Conservation (phyloP, 768 basidiomycete species). For the Chalciporus chontae region DNA sequence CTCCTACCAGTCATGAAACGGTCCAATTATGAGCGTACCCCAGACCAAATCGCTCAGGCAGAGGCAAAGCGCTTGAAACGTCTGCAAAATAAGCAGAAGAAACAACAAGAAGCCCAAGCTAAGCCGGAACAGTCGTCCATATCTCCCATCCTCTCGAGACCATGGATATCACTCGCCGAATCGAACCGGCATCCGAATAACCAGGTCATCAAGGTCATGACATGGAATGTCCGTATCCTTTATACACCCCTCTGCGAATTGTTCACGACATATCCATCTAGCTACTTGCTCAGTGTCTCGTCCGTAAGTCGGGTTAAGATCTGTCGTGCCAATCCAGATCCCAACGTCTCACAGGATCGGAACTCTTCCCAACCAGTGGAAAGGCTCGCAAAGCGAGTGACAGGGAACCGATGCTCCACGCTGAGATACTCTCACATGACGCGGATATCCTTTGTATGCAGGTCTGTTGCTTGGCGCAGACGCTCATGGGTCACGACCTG, state of each 20-base stretch:
- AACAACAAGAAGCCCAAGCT: conserved; percentile 3
- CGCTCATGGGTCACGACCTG: not conserved
- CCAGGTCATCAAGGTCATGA: conserved; percentile 52
- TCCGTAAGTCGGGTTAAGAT: conserved; percentile 52
- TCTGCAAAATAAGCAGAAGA: conserved; percentile 40
- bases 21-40: conserved; percentile 34
- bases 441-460: conserved; percentile 87
- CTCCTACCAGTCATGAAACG: conserved; percentile 3
- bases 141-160: conserved; percentile 20
- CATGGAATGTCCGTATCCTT: conserved; percentile 73
- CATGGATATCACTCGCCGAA: conserved; percentile 34
- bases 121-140: not conserved
- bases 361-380: conserved; percentile 76
- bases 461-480: conserved; percentile 38
- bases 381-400: conserved; percentile 74
- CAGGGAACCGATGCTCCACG: conserved; percentile 71
- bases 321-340: not conserved
- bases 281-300: conserved; percentile 75
- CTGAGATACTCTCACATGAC: conserved; percentile 68
- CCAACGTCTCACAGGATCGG: conserved; percentile 50
- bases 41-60: conserved; percentile 55
- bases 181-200: not conserved
- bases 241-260: not conserved
- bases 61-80: conserved; percentile 42
- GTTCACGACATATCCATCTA: conserved; percentile 27